These are phyloP conservation scores for Pezicula neosporulosa DNA, from an alignment of 2,329 filamentous ascomycete species.

Conservation along the genomic window DNA sequence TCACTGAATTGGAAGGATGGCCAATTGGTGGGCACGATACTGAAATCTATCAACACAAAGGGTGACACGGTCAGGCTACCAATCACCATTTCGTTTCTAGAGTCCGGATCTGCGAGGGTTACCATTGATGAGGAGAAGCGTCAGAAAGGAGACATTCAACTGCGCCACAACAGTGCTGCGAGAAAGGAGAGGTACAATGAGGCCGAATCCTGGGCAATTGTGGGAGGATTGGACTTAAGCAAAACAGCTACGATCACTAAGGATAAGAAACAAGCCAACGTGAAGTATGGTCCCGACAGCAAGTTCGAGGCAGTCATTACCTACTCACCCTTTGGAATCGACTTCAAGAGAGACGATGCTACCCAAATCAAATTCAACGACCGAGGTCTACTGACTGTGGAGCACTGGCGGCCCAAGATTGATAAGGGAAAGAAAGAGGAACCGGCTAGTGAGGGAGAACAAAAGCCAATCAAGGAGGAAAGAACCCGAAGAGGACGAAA, in stretches of 20 bases:
- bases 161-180: conserved; percentile 78
- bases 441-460: conserved; percentile 39
- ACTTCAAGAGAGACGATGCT: conserved; percentile 80
- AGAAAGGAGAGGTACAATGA: conserved; percentile 96
- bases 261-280: conserved; percentile 64
- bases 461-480: conserved; percentile 33
- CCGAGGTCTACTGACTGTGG: conserved; percentile 84
- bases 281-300: conserved; percentile 74
- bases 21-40: conserved; percentile 72
- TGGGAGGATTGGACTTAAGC: conserved; percentile 74
- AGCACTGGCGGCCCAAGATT: conserved; percentile 90
- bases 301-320: conserved; percentile 80
- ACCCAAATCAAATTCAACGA: conserved; percentile 88
- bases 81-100: conserved; percentile 80
- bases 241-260: conserved; percentile 67
- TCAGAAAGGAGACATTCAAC: conserved; percentile 81
- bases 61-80: conserved; percentile 75
- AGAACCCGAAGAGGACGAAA: conserved; percentile 63
- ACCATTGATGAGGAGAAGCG: conserved; percentile 89
- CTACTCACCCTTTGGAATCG: conserved; percentile 77
- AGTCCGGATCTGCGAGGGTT: conserved; percentile 84
- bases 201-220: conserved; percentile 79
- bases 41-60: conserved; percentile 69
- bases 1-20: conserved; percentile 76
- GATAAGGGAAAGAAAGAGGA: conserved; percentile 44